phyloP scores from a whole-genome alignment of 2,329 filamentous ascomycete genomes.

The Colletotrichum godetiae region DNA sequence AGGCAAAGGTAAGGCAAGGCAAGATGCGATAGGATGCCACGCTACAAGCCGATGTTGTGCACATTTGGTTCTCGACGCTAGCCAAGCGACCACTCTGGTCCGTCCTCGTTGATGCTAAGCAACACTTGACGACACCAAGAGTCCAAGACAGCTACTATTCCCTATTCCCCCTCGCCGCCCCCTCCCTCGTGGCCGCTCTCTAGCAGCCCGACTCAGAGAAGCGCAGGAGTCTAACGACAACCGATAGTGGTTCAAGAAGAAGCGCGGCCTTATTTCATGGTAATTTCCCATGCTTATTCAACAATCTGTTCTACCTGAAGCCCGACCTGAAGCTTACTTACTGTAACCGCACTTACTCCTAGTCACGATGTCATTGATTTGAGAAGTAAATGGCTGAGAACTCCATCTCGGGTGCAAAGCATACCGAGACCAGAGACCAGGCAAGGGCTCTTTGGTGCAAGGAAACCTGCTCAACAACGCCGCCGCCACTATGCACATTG shows the following conservation, averaged over 20 bases:
- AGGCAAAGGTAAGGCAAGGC: not conserved
- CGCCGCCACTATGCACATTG: slow-evolving; percentile 1
- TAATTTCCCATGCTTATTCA: not conserved
- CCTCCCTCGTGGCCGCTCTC: not conserved
- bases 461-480: not conserved
- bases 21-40: slow-evolving; percentile 1
- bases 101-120: not conserved
- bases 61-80: slow-evolving; percentile 6
- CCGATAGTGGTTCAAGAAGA: not conserved
- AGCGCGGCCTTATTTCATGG: not conserved
- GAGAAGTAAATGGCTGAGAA: not conserved
- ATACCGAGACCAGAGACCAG: not conserved
- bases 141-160: not conserved
- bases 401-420: not conserved
- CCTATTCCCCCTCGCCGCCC: not conserved
- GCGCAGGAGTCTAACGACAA: not conserved
- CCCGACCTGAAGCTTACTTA: not conserved
- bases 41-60: not conserved
- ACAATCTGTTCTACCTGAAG: not conserved
- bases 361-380: not conserved
- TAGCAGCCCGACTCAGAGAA: not conserved
- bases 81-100: not conserved
- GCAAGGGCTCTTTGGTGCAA: not conserved
- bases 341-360: not conserved
- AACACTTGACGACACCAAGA: not conserved